Evolutionary conservation across 257 asterid species (phyloP), one percentile per base, ranked within the genome.

Genomic region (Prunella vulgaris): DNA sequence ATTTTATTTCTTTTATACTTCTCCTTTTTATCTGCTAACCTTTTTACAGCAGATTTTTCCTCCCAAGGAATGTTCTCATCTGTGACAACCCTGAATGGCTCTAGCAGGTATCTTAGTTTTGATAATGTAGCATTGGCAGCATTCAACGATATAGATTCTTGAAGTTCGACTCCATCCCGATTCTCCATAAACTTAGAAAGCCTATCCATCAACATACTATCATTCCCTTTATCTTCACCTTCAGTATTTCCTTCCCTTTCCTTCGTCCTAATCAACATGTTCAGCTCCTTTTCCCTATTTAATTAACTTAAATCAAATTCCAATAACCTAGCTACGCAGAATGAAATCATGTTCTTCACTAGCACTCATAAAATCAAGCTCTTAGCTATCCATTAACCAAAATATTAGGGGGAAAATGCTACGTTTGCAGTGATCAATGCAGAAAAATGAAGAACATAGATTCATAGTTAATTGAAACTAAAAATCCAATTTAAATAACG

Each of bases 31-130:
- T 93, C 86, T 3, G 86, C 89, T 67, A 87, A 73, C 76, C 87
- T 83, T 51, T 79, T 75, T 18, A 75, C 80, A 20, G 89, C 93
- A 59, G 89, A 90, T 79, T 90, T 93, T 72, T 93, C 97, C 76
- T 93, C 98, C 98, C 97, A 93, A 8, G 86, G 90, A 66, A 76
- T 80, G 44, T 79, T 85, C 77, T 84, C 90, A 61, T 90, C 92
- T 0, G 86, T 80, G 17, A 80, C 86, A 74, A 84, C 87, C 77
- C 93, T 78, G 83, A 88, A 90, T n/a, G 95, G 97, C 84, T 93
- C 95, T 74, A 90, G 69, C 86, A 82, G 94, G 83, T 70, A 80
- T 59, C 90, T 80, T 71, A 93, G 76, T 77, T 84, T 93, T 18
- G 82, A 78, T 66, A 85, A 72, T 40, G 87, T 68, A 63, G 82